These are phyloP conservation scores for Aspergillus wentii DNA, from an alignment of 495 filamentous ascomycete genomes.

Conservation along the genomic window DNA sequence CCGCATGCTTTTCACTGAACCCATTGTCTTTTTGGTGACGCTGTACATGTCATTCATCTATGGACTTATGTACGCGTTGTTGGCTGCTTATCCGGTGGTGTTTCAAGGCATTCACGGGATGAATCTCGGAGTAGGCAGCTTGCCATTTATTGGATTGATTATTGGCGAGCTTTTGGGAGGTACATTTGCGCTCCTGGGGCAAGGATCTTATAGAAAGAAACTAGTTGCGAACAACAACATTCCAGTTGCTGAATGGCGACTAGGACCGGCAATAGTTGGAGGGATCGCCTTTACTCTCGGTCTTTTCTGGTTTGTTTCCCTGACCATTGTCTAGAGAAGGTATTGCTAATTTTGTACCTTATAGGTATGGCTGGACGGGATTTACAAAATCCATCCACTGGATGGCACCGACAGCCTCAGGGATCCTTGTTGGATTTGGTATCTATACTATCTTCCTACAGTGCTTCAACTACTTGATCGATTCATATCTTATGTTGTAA, in stretches of 20 bases:
- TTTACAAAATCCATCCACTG: conserved; percentile 30
- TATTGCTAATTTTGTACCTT: too few relatives aligned
- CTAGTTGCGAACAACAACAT: conserved; percentile 28
- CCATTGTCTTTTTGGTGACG: conserved; percentile 35
- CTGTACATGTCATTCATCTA: conserved; percentile 45
- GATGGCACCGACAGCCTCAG: conserved; percentile 34
- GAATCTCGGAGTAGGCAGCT: conserved; percentile 31
- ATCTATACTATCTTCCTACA: conserved; percentile 36
- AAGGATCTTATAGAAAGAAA: conserved; percentile 24
- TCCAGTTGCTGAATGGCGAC: conserved; percentile 31
- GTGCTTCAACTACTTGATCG: conserved; percentile 37
- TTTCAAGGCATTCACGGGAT: conserved; percentile 33
- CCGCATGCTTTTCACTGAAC: conserved; percentile 43
- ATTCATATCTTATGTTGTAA: conserved; percentile 61
- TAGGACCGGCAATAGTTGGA: conserved; percentile 44
- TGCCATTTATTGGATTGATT: conserved; percentile 37
- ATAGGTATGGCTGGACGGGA: conserved; percentile 37
- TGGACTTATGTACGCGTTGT: conserved; percentile 38
- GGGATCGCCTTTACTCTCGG: conserved; percentile 45
- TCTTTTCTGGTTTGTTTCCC: conserved; percentile 41
- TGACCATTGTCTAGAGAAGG: too few relatives aligned
- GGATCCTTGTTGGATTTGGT: conserved; percentile 26
- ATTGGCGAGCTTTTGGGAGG: conserved; percentile 33
- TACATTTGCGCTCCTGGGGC: conserved; percentile 18
- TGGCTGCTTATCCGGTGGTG: conserved; percentile 36